Evolutionary conservation across 2,329 filamentous ascomycete genomes (phyloP).

Genomic region (Sporothrix variecibatus): DNA sequence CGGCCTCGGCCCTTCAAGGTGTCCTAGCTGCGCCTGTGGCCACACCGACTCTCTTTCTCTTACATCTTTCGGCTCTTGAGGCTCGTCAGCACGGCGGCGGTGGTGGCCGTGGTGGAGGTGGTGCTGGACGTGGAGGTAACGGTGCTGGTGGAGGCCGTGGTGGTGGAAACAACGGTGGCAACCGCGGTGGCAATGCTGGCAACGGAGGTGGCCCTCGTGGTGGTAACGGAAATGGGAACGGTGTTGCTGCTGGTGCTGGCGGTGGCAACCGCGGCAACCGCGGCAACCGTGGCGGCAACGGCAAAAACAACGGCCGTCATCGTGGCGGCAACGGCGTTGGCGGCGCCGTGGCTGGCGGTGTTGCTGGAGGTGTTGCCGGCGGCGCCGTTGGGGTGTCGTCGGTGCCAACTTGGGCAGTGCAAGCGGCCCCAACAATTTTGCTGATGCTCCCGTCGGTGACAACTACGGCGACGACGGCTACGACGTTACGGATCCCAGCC

Average conservation of each 20-base stretch:
- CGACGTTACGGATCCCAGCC: neutral
- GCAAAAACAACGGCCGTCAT: neutral
- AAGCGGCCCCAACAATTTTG: neutral
- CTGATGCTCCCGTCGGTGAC: neutral
- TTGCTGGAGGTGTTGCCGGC: neutral
- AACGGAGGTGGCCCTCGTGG: neutral
- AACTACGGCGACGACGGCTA: neutral
- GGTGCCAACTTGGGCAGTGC: neutral
- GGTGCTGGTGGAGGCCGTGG: neutral
- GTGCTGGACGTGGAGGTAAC: neutral
- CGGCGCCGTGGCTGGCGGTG: conserved; percentile 6
- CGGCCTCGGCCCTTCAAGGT: conserved; percentile 10
- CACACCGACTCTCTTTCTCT: neutral
- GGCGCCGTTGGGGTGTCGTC: neutral
- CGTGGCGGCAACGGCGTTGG: neutral
- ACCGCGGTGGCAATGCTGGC: neutral
- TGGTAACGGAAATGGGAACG: neutral
- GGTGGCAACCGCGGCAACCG: neutral
- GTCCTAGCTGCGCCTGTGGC: neutral
- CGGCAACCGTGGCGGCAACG: neutral
- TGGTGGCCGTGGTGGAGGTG: neutral
- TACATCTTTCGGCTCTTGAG: neutral
- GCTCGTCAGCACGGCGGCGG: neutral
- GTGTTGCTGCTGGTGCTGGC: neutral
- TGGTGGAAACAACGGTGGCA: neutral